phyloP scores from a whole-genome alignment of 345 rosid genomes.

The Cochlearia excelsa region DNA sequence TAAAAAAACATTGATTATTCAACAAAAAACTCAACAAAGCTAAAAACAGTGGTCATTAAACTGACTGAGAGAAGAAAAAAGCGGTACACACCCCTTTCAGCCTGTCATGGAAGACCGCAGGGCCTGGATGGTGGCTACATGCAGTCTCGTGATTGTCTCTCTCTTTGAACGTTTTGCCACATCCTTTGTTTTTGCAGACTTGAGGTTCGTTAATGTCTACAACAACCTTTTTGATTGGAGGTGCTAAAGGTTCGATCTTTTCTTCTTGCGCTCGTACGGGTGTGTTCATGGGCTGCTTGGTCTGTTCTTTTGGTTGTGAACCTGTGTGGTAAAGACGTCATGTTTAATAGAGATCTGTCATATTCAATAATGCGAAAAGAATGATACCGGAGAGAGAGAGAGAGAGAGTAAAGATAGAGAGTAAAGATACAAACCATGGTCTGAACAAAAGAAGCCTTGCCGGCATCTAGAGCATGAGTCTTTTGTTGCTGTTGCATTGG shows the following conservation, averaged over 20 bases:
- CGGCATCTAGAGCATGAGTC: slow-evolving; percentile 77
- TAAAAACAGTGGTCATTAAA: not conserved
- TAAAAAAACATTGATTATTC: not conserved
- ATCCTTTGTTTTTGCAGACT: slow-evolving; percentile 78
- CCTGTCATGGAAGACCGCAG: slow-evolving; percentile 88
- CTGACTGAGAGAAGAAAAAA: not conserved
- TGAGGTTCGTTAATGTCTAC: slow-evolving; percentile 67
- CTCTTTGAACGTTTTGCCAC: slow-evolving; percentile 80
- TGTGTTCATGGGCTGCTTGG: slow-evolving; percentile 19
- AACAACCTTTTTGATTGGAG: slow-evolving; percentile 48
- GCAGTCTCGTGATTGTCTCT: slow-evolving; percentile 79
- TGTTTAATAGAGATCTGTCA: not conserved
- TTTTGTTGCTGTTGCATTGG: slow-evolving; percentile 42
- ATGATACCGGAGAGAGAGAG: not conserved
- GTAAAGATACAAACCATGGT: slow-evolving; percentile 70
- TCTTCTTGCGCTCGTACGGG: slow-evolving; percentile 22
- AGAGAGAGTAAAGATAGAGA: slow-evolving; percentile 37
- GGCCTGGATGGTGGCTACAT: slow-evolving; percentile 92
- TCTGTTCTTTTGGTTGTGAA: slow-evolving; percentile 50
- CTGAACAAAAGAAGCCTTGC: slow-evolving; percentile 97
- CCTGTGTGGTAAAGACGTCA: slow-evolving; percentile 40
- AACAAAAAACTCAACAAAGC: not conserved
- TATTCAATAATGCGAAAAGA: not conserved
- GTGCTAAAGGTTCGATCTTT: slow-evolving; percentile 25
- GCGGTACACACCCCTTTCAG: slow-evolving; percentile 51